These are phyloP conservation scores for Termitomyces bulborhizus DNA, from an alignment of 768 basidiomycete species.

Conservation along the genomic window DNA sequence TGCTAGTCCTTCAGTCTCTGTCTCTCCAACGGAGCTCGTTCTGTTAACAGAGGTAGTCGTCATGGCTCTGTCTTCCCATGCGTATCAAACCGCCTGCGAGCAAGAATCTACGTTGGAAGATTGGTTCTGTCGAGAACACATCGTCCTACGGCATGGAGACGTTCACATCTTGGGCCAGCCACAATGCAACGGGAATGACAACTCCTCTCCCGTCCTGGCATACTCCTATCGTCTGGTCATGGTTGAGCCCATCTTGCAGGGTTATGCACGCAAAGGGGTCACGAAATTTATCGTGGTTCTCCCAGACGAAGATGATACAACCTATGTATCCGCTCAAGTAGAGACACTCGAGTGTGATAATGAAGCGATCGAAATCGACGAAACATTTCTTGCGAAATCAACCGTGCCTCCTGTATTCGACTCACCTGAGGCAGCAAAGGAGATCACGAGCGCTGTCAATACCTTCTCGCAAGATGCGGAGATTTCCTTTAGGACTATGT, in stretches of 20 bases:
- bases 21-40: constrained; percentile 24
- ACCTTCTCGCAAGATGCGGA: constrained; percentile 10
- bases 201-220: constrained; percentile 10
- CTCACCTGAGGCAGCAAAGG: constrained; percentile 11
- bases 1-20: constrained; percentile 9
- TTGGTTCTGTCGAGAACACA: constrained; percentile 34
- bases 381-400: constrained; percentile 60
- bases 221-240: constrained; percentile 49
- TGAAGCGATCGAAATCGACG: constrained; percentile 62
- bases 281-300: constrained; percentile 52
- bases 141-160: constrained; percentile 49
- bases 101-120: constrained; percentile 31
- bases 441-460: background rate
- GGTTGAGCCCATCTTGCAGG: constrained; percentile 71
- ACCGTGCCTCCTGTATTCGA: constrained; percentile 24
- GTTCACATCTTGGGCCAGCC: constrained; percentile 22
- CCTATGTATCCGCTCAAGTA: constrained; percentile 12
- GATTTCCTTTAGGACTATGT: constrained; percentile 20
- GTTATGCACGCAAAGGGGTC: constrained; percentile 36
- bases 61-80: constrained; percentile 41
- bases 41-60: constrained; percentile 45
- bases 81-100: constrained; percentile 36
- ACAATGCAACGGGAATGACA: constrained; percentile 15
- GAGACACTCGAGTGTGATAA: constrained; percentile 16
- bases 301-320: constrained; percentile 14